Percentiles rank a stretch among this genome's conserved stretches.
phyloP scores from a whole-genome alignment of 2,329 filamentous ascomycete species.

The Calonectria hongkongensis region DNA sequence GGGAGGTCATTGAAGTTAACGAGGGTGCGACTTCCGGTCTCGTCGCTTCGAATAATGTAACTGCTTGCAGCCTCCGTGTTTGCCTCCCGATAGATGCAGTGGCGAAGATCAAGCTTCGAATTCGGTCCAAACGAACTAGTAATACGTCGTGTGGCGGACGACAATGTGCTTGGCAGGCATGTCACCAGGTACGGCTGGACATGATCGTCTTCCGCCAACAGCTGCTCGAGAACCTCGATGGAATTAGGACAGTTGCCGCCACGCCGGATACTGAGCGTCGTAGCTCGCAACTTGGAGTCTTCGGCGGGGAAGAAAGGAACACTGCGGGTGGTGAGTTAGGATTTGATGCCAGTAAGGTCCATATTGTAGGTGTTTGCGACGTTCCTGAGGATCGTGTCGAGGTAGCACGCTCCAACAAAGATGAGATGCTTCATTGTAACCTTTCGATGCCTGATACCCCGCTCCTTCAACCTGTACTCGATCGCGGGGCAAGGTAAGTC shows the following conservation, averaged over 20 bases:
- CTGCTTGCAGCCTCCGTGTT: conserved; percentile 77
- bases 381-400: conserved; percentile 82
- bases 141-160: conserved; percentile 72
- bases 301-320: conserved; percentile 80
- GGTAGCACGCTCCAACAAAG: conserved; percentile 80
- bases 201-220: conserved; percentile 62
- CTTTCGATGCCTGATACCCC: conserved; percentile 13
- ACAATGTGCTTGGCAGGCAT: conserved; percentile 71
- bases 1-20: conserved; percentile 81
- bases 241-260: conserved; percentile 85
- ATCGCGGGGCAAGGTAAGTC: conserved; percentile 15
- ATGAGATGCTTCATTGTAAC: conserved; percentile 73
- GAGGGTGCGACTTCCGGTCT: conserved; percentile 78
- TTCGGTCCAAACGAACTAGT: conserved; percentile 70
- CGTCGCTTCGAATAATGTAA: conserved; percentile 79
- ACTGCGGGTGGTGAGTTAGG: conserved; percentile 62
- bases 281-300: conserved; percentile 83
- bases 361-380: conserved; percentile 50
- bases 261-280: conserved; percentile 73
- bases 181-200: conserved; percentile 67
- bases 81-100: conserved; percentile 76
- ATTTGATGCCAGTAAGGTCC: conserved; percentile 6
- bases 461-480: conserved; percentile 7
- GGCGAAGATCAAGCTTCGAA: conserved; percentile 67
- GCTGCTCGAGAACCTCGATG: conserved; percentile 81